Evolutionary conservation across 73 alveolate species (phyloP).

Genomic region (Paraurostyla sp.): DNA sequence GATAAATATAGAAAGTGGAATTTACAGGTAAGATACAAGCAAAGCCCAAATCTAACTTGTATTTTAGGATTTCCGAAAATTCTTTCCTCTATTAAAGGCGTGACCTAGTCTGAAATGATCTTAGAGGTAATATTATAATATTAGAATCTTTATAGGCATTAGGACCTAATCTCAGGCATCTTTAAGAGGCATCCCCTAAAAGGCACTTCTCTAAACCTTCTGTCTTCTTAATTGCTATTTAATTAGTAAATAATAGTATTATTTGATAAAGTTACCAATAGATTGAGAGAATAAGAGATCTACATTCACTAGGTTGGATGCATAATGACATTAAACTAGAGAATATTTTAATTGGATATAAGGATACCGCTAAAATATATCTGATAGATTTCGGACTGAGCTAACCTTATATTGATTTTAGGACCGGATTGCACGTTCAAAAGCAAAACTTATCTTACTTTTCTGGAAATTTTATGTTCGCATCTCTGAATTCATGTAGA

Average conservation of each 20-base stretch:
- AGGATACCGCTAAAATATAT: slow-evolving; percentile 17
- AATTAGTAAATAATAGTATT: not conserved
- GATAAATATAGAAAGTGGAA: not conserved
- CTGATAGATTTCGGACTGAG: slow-evolving; percentile 68
- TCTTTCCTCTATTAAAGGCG: slow-evolving; percentile 25
- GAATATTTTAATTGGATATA: slow-evolving; percentile 57
- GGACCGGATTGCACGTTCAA: slow-evolving; percentile 20
- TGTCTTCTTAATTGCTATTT: not conserved
- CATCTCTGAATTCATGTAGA: slow-evolving; percentile 43
- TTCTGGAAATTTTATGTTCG: slow-evolving; percentile 56
- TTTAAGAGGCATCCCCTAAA: slow-evolving; percentile 21
- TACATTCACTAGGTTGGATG: slow-evolving; percentile 65
- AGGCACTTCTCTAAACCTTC: slow-evolving; percentile 39
- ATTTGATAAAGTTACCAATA: not conserved
- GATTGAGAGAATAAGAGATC: slow-evolving; percentile 51
- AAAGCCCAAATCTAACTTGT: not conserved
- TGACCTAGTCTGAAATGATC: slow-evolving; percentile 23
- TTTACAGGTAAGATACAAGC: not conserved
- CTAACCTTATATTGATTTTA: not conserved
- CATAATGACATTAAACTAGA: slow-evolving; percentile 73
- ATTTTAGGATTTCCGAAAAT: slow-evolving; percentile 30
- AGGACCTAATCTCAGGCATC: slow-evolving; percentile 51
- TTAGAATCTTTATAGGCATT: slow-evolving; percentile 9
- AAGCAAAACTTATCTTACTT: slow-evolving; percentile 7
- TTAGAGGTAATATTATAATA: slow-evolving; percentile 4